Conservation (phyloP, 768 basidiomycete genomes). For the Russula foetens region DNA sequence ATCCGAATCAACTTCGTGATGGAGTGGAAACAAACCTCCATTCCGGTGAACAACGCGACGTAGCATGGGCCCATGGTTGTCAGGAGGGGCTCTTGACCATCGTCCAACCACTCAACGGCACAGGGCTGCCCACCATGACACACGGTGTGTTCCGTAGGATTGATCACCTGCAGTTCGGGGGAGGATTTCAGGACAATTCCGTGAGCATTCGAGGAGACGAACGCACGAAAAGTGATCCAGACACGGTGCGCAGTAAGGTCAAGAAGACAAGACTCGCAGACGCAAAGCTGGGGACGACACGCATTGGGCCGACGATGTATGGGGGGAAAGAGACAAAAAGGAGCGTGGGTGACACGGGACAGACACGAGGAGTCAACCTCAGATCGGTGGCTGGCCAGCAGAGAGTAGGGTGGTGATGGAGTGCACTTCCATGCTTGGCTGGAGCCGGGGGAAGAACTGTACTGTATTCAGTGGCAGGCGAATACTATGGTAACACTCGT, state of each 20-base stretch:
- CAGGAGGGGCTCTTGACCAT: slow-evolving; percentile 47
- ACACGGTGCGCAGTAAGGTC: not conserved
- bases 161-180: not conserved
- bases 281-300: not conserved
- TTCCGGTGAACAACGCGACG: slow-evolving; percentile 52
- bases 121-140: slow-evolving; percentile 51
- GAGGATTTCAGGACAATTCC: not conserved
- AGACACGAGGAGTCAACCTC: not conserved
- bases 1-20: not conserved
- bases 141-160: not conserved
- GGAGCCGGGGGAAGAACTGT: too few species aligned
- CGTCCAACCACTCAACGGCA: slow-evolving; percentile 53
- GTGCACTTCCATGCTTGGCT: not conserved
- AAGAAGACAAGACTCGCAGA: not conserved
- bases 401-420: not conserved
- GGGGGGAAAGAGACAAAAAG: not conserved
- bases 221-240: slow-evolving; percentile 13
- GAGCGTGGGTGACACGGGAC: not conserved
- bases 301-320: not conserved
- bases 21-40: slow-evolving; percentile 28
- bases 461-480: not conserved
- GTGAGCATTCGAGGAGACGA: not conserved
- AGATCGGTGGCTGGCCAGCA: not conserved
- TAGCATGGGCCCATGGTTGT: slow-evolving; percentile 41
- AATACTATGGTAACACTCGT: slow-evolving; percentile 1